Evolutionary conservation across 805 yeast species (phyloP).

Genomic region (Priceomyces melissophilus): DNA sequence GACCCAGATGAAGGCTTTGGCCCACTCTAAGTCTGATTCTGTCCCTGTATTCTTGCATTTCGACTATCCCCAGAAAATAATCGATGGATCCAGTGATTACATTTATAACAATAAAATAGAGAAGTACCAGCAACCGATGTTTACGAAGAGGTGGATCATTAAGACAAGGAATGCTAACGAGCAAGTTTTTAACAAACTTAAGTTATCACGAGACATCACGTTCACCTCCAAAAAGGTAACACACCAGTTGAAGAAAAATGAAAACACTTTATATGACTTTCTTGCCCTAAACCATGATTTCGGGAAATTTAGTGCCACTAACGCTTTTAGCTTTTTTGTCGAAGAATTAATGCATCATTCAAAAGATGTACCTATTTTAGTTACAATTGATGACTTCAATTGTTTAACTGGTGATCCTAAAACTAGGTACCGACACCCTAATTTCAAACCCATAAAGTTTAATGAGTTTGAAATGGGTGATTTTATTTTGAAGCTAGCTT

Average conservation of each 20-base stretch:
- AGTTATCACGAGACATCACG: slow-evolving; percentile 31
- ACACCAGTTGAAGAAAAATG: slow-evolving; percentile 28
- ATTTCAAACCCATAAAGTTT: slow-evolving; percentile 55
- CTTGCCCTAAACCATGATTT: slow-evolving; percentile 36
- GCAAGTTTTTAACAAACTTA: slow-evolving; percentile 29
- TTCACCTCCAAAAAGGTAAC: slow-evolving; percentile 32
- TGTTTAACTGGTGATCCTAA: slow-evolving; percentile 51
- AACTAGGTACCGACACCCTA: slow-evolving; percentile 58
- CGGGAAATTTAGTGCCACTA: slow-evolving; percentile 36
- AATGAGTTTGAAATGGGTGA: slow-evolving; percentile 63
- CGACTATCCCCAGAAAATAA: slow-evolving; percentile 55
- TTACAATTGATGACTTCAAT: slow-evolving; percentile 75
- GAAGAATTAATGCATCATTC: slow-evolving; percentile 52
- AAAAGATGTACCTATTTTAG: slow-evolving; percentile 50
- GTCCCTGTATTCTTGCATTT: slow-evolving; percentile 57
- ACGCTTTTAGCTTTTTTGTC: slow-evolving; percentile 52
- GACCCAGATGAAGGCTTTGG: slow-evolving; percentile 65
- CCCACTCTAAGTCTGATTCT: slow-evolving; percentile 26
- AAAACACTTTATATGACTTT: slow-evolving; percentile 44
- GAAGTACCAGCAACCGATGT: slow-evolving; percentile 76
- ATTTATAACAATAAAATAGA: slow-evolving; percentile 46
- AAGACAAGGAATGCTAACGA: slow-evolving; percentile 40
- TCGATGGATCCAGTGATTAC: slow-evolving; percentile 75
- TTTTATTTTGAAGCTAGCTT: slow-evolving; percentile 48
- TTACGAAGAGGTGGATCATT: slow-evolving; percentile 54